phyloP scores from a whole-genome alignment of 23 red algal species.

The Cyanidium caldarium region DNA sequence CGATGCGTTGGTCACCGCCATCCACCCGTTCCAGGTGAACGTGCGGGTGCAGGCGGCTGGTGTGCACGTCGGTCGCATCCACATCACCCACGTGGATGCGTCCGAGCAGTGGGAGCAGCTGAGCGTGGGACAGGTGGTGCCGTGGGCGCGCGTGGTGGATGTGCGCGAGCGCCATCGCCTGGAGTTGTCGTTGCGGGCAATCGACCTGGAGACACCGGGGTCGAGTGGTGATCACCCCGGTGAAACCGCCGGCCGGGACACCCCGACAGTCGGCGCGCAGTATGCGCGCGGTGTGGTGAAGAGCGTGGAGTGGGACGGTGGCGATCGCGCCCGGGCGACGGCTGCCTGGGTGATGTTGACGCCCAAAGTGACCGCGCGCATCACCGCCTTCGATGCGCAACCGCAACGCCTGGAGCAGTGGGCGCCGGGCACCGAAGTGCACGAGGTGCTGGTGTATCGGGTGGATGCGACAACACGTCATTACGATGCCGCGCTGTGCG shows the following conservation, averaged over 20 bases:
- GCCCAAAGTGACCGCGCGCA: too few relatives aligned
- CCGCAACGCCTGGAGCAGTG: too few relatives aligned
- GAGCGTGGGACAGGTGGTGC: not conserved
- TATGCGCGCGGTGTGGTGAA: not conserved
- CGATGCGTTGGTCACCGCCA: not conserved
- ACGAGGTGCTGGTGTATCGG: not conserved
- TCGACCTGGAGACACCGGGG: not conserved
- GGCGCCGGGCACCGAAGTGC: not conserved
- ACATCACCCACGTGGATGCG: not conserved
- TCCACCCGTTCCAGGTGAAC: constrained; percentile 1
- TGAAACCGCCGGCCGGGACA: not conserved
- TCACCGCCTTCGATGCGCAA: too few relatives aligned
- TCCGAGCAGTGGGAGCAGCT: not conserved
- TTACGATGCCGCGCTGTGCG: not conserved
- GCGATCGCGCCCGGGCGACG: not conserved
- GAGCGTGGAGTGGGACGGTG: not conserved
- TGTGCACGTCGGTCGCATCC: not conserved
- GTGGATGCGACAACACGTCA: not conserved
- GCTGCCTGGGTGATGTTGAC: too few relatives aligned
- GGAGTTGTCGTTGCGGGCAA: not conserved
- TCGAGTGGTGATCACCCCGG: too few relatives aligned
- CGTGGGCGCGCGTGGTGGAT: not conserved
- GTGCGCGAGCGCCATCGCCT: not conserved
- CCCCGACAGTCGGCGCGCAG: not conserved
- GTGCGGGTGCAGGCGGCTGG: not conserved